These are phyloP conservation scores for Hortaea sp. DNA, from an alignment of 2,329 filamentous ascomycete species.

Conservation along the genomic window DNA sequence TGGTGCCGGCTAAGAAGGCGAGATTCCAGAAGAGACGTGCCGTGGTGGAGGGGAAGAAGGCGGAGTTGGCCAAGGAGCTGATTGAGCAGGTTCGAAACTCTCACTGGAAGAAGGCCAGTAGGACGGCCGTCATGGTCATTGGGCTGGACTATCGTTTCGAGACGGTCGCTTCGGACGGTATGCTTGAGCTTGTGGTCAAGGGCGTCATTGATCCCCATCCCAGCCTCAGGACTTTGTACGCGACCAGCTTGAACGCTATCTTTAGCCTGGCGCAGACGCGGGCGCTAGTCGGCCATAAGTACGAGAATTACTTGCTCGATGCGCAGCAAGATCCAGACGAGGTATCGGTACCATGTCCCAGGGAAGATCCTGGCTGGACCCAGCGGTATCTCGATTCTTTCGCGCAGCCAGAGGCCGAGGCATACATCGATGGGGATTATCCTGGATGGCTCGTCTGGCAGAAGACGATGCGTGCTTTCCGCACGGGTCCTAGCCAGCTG, in stretches of 20 bases:
- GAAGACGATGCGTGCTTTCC: slow-evolving; percentile 71
- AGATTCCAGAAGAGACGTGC: slow-evolving; percentile 66
- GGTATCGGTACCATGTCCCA: slow-evolving; percentile 60
- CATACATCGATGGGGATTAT: slow-evolving; percentile 84
- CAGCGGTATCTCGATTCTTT: slow-evolving; percentile 68
- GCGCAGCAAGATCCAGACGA: slow-evolving; percentile 70
- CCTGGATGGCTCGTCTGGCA: slow-evolving; percentile 97
- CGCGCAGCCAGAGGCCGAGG: slow-evolving; percentile 65
- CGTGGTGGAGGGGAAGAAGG: slow-evolving; percentile 75
- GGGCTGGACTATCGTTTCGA: slow-evolving; percentile 90
- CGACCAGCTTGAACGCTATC: slow-evolving; percentile 62
- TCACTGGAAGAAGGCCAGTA: slow-evolving; percentile 92
- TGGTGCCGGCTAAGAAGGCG: slow-evolving; percentile 57
- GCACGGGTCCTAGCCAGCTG: slow-evolving; percentile 59
- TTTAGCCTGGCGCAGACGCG: slow-evolving; percentile 84
- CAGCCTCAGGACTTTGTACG: slow-evolving; percentile 69
- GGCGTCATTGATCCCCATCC: slow-evolving; percentile 89
- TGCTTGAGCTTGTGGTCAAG: slow-evolving; percentile 71
- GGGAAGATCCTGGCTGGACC: slow-evolving; percentile 71
- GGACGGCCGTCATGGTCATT: slow-evolving; percentile 81
- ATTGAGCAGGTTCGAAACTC: slow-evolving; percentile 65
- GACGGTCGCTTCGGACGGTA: slow-evolving; percentile 66
- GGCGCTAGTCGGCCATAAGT: slow-evolving; percentile 75
- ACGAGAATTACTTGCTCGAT: slow-evolving; percentile 75
- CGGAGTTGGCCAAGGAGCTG: slow-evolving; percentile 68